These are phyloP conservation scores for Aspergillus ochraceoroseus DNA, from an alignment of 2,329 filamentous ascomycete species.

Conservation along the genomic window DNA sequence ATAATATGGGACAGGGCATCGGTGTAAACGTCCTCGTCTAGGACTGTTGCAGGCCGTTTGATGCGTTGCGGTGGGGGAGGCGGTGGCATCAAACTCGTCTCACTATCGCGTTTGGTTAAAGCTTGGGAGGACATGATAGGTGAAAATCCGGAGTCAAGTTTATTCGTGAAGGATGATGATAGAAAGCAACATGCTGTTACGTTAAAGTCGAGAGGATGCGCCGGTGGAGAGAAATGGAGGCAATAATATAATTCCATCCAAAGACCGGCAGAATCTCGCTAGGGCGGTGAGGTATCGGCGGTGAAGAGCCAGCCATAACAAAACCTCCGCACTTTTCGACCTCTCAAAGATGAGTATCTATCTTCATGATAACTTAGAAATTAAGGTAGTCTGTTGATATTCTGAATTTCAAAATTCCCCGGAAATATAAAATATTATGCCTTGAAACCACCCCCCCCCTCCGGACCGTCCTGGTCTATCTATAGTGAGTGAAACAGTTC, in stretches of 20 bases:
- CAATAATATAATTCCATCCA: background rate
- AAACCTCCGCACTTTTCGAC: no score
- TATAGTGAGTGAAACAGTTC: constrained; percentile 14
- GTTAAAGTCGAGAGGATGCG: no score
- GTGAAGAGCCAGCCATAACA: no score
- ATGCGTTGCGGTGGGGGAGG: constrained; percentile 82
- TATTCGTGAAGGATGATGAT: constrained; percentile 4
- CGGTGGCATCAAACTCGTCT: constrained; percentile 72
- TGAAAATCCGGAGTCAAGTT: no score
- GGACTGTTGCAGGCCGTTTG: constrained; percentile 78
- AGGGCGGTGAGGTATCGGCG: background rate
- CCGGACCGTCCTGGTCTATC: constrained; percentile 6
- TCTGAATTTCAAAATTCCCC: background rate
- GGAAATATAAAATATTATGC: background rate
- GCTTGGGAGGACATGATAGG: constrained; percentile 33
- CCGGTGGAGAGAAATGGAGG: background rate
- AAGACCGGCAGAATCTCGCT: constrained; percentile 4
- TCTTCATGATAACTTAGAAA: background rate
- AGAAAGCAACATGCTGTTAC: constrained; percentile 1
- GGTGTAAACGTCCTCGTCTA: constrained; percentile 93
- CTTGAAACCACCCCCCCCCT: background rate
- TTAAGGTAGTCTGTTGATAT: background rate
- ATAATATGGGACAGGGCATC: constrained; percentile 90
- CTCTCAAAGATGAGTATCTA: no score
- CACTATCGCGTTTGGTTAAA: constrained; percentile 34